A percentile compares a stretch with the other conserved stretches of the same genome.
Evolutionary conservation across 2,329 filamentous ascomycete species (phyloP).

Genomic region (Hirsutella thompsonii): DNA sequence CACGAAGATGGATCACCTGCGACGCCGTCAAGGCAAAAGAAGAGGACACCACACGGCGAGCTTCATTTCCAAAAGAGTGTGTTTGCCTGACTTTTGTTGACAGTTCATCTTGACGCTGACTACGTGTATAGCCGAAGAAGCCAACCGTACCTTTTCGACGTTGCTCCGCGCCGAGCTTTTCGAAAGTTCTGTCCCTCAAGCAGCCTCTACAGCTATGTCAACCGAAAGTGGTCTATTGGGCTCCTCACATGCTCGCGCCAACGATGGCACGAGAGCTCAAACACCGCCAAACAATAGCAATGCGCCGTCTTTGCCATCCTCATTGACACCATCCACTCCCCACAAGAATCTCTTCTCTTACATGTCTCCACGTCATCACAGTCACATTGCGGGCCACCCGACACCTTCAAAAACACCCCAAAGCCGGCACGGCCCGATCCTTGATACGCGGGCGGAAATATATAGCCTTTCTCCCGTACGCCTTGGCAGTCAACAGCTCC

Average conservation of each 20-base stretch:
- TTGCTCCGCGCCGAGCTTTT: conserved; percentile 86
- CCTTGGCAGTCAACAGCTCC: conserved; percentile 83
- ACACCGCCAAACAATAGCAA: conserved; percentile 63
- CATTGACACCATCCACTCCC: conserved; percentile 82
- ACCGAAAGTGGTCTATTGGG: conserved; percentile 40
- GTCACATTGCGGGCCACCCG: conserved; percentile 62
- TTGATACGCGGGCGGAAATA: conserved; percentile 82
- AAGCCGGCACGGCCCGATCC: conserved; percentile 73
- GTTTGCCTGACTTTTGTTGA: conserved; percentile 12
- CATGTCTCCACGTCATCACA: conserved; percentile 61
- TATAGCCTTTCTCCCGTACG: conserved; percentile 94
- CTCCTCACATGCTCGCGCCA: conserved; percentile 37
- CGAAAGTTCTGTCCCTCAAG: conserved; percentile 76
- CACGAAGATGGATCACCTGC: conserved; percentile 90
- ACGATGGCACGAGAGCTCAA: conserved; percentile 59
- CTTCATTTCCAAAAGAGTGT: conserved; percentile 87
- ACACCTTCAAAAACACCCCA: conserved; percentile 85
- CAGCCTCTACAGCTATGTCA: conserved; percentile 49
- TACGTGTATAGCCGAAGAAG: conserved; percentile 59
- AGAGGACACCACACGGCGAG: conserved; percentile 76
- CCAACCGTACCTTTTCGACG: conserved; percentile 83
- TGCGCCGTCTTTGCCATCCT: conserved; percentile 52
- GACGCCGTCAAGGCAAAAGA: conserved; percentile 75
- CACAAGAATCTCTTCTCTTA: conserved; percentile 97
- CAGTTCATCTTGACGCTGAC: conserved; percentile 1